Evolutionary conservation across 2,329 filamentous ascomycete genomes (phyloP), one percentile per base, ranked within the genome.

Genomic region (Monilinia aucupariae): DNA sequence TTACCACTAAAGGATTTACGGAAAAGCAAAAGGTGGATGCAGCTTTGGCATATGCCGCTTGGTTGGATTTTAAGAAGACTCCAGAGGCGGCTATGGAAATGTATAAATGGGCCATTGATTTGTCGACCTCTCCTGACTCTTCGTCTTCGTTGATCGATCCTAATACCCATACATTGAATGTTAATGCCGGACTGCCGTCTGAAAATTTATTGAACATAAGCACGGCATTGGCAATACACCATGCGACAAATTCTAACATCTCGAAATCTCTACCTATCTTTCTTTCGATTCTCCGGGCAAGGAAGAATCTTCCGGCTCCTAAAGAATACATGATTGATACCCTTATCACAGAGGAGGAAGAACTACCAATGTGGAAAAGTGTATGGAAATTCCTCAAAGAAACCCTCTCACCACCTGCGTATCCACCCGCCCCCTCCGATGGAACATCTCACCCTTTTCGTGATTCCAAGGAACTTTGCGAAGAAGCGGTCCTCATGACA

Each of bases 401-500:
- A 13, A 62, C 74, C 7, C 65, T 81, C 47, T 39, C 45, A 20
- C 79, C 82, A 6, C 84, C 88, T 0, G 76, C 80, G 1, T 96
- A 92, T 72, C 92, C 93, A 0, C 75, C 85, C 0, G 82, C 89
- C 0, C 89, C 87, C 0, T 79, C 84, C 0, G 86, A 90, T 55
- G 92, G 92, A 61, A 84, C 88, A 53, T 77, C 83, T 3, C 81
- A 87, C 0, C 85, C 92, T 0, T 76, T 81, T 63, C 87, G 90
- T 53, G 84, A 83, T 62, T 73, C 85, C 12, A 79, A 81, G 34
- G 85, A 90, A 67, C 82, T 83, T 45, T 97, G 92, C 75, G 88
- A 94, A 68, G 92, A 97, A 75, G 91, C 92, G 3, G 91, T 85
- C 0, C 77, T 97, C 17, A 92, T 91, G 80, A 82, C 92, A 30